A percentile compares a stretch with the other conserved stretches of the same genome.
phyloP scores from a whole-genome alignment of 257 asterid species.

The Lavandula angustifolia region DNA sequence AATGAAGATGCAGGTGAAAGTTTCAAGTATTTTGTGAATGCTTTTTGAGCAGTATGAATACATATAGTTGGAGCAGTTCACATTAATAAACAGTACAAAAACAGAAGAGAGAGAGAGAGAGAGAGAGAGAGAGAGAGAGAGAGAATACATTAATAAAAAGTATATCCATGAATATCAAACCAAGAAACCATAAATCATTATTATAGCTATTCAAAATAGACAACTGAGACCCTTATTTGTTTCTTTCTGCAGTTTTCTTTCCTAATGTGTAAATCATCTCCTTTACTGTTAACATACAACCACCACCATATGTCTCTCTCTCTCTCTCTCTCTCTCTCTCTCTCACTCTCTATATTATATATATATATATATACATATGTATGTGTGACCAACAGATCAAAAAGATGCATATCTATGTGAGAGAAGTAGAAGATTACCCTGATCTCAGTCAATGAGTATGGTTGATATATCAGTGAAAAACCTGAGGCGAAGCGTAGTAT shows the following conservation, averaged over 20 bases:
- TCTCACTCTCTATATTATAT: too few relatives aligned
- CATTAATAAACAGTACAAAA: background rate
- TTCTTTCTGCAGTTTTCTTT: slow-evolving; percentile 6
- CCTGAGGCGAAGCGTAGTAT: slow-evolving; percentile 92
- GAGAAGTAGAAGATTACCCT: background rate
- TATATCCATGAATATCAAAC: background rate
- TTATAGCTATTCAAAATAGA: slow-evolving; percentile 17
- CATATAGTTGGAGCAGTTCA: slow-evolving; percentile 30
- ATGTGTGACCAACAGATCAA: background rate
- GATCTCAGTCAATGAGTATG: background rate
- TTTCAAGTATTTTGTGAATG: slow-evolving; percentile 14
- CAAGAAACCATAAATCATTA: background rate
- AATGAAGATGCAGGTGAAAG: slow-evolving; percentile 42
- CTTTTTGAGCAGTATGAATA: slow-evolving; percentile 11
- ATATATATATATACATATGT: too few relatives aligned
- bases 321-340: too few relatives aligned
- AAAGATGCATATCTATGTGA: slow-evolving; percentile 3
- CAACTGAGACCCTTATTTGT: slow-evolving; percentile 12
- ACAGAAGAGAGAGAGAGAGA: background rate
- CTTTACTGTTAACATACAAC: slow-evolving; percentile 34
- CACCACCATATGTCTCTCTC: slow-evolving; percentile 9
- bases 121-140: background rate
- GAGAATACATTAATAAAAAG: too few relatives aligned
- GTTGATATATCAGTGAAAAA: slow-evolving; percentile 58
- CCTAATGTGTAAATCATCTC: slow-evolving; percentile 27